Base-by-base conservation (phyloP, 2,329 filamentous ascomycete genomes). In the Microsporum canis region DNA sequence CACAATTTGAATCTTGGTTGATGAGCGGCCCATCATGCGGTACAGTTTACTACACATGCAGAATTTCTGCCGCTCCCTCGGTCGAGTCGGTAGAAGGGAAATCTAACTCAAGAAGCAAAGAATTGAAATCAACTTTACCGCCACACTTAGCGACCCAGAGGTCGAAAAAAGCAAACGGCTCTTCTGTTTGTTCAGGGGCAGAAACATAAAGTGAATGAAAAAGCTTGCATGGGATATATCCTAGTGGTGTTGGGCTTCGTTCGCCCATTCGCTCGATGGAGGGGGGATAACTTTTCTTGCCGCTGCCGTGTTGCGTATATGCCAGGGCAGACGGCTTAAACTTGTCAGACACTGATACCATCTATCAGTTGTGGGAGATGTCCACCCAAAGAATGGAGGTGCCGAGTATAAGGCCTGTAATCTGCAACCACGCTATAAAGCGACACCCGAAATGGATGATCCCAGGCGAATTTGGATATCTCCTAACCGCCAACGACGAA, bases 321-420 rank as follows among this genome's bases (percentile, higher is more conserved):
- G 51, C 31, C 51, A 55, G 51, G 51, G 51, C 51, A 14, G 36
- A 55, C 51, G 51, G 51, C 51, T 55, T 55, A 36, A 43, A n/a
- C 51, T 55, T 55, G 51, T 31, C 33, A 55, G 31, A 4, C n/a
- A 23, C 5, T 5, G 23, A 1, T 51, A 43, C 27, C 45, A 51
- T 51, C 31, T 55, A n/a, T 34, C 31, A 7, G 31, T 2, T n/a
- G 10, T 36, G 33, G 31, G 17, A n/a, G 51, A 27, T 10, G 17
- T 17, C 14, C 51, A 27, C 6, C 14, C 14, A 55, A 55, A 7
- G 14, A n/a, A 55, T 36, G 14, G 49, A 36, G 51, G 17, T 55
- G 51, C n/a, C 31, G n/a, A 14, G 39, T n/a, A 43, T 14, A 55
- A 14, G 51, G 29, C 6, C 31, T n/a, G 17, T 31, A 31, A 17